Conservation (phyloP, 257 asterid genomes). For the Solanum tarapatanum region DNA sequence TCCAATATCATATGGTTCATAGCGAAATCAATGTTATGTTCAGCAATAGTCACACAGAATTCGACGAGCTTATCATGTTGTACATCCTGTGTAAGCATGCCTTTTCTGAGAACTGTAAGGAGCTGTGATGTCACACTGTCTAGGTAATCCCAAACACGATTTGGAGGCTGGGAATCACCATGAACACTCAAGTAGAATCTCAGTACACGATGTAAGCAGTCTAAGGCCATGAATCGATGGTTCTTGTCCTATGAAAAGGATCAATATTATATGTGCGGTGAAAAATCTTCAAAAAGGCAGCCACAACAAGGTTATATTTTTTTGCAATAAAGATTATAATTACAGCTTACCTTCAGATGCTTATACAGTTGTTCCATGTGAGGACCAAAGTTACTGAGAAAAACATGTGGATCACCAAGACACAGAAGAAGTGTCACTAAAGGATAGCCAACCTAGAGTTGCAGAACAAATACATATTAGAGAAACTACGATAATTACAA, state of each 20-base stretch:
- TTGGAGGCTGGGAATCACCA: slow-evolving; percentile 79
- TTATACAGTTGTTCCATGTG: slow-evolving; percentile 98
- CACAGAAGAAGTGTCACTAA: slow-evolving; percentile 96
- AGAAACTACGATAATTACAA: slow-evolving; percentile 3
- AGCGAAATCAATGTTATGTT: slow-evolving; percentile 97
- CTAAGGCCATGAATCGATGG: slow-evolving; percentile 98
- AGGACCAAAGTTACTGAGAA: slow-evolving; percentile 77
- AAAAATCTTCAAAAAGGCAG: background rate
- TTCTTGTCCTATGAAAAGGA: slow-evolving; percentile 72
- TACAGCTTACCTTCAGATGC: slow-evolving; percentile 63
- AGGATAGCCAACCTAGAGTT: slow-evolving; percentile 82
- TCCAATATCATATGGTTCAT: slow-evolving; percentile 93
- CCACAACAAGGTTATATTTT: background rate
- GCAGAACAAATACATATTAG: background rate
- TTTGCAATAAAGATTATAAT: background rate
- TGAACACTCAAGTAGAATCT: slow-evolving; percentile 93
- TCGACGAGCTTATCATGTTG: slow-evolving; percentile 98
- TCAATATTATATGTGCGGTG: slow-evolving; percentile 3
- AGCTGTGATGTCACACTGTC: slow-evolving; percentile 99
- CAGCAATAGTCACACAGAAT: slow-evolving; percentile 95
- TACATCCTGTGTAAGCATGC: slow-evolving; percentile 93
- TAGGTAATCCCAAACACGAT: slow-evolving; percentile 98
- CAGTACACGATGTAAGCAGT: slow-evolving; percentile 90
- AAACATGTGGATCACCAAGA: slow-evolving; percentile 89
- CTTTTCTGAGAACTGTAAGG: slow-evolving; percentile 80